These are phyloP conservation scores for Lolium perenne DNA, from an alignment of 176 grass and related monocot species.

Conservation along the genomic window DNA sequence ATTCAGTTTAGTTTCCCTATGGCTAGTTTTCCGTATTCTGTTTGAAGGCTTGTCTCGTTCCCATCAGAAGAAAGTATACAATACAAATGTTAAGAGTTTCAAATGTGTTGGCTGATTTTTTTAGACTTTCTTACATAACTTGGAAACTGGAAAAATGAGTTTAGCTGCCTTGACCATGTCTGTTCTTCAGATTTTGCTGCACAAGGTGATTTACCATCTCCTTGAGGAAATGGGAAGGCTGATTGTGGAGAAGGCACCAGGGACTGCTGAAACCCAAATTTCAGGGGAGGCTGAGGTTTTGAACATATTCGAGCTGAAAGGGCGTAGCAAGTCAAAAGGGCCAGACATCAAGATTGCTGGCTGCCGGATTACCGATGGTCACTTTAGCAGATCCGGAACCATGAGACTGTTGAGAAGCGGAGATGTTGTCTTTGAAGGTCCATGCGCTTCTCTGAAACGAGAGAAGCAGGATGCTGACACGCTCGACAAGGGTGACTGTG, in stretches of 20 bases:
- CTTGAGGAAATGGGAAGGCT: slow-evolving; percentile 82
- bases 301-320: slow-evolving; percentile 92
- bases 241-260: slow-evolving; percentile 91
- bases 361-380: slow-evolving; percentile 76
- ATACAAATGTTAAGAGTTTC: slow-evolving; percentile 29
- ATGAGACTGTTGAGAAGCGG: slow-evolving; percentile 92
- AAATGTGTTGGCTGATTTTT: slow-evolving; percentile 20
- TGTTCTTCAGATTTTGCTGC: slow-evolving; percentile 68
- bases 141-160: slow-evolving; percentile 13
- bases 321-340: slow-evolving; percentile 81
- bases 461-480: slow-evolving; percentile 90
- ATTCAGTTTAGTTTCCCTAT: not conserved
- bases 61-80: not conserved
- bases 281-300: slow-evolving; percentile 87
- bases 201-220: slow-evolving; percentile 95
- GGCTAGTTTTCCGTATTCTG: not conserved
- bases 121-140: slow-evolving; percentile 18
- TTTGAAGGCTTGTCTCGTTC: slow-evolving; percentile 1
- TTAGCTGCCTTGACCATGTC: slow-evolving; percentile 35
- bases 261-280: slow-evolving; percentile 84
- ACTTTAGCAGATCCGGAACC: slow-evolving; percentile 64
- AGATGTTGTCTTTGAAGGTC: slow-evolving; percentile 87
- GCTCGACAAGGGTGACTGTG: slow-evolving; percentile 84
- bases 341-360: slow-evolving; percentile 93
- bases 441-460: slow-evolving; percentile 77